A percentile compares a stretch with the other conserved stretches of the same genome.
These are phyloP conservation scores for Xylariomycetidae sp. DNA, from an alignment of 2,329 filamentous ascomycete species.

Conservation along the genomic window DNA sequence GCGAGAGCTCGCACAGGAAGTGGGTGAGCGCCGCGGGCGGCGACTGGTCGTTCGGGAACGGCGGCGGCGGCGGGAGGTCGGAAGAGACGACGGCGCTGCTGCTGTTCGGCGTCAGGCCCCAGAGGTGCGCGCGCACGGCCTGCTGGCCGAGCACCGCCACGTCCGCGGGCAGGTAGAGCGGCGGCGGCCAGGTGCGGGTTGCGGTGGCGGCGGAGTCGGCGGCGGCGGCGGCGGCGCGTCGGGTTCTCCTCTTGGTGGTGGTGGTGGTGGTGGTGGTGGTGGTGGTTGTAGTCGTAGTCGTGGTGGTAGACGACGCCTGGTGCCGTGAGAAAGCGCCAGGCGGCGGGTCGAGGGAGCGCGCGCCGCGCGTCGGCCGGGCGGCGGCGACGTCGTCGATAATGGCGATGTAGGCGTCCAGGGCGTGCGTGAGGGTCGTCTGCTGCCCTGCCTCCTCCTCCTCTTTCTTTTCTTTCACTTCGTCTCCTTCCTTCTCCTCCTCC, in stretches of 20 bases:
- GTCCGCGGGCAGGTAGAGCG: constrained; percentile 6
- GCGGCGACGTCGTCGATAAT: constrained; percentile 4
- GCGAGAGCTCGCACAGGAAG: constrained; percentile 11
- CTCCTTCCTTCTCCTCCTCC: no score
- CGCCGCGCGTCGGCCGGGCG: not conserved
- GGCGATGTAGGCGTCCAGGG: constrained; percentile 6
- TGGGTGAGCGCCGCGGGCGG: constrained; percentile 4
- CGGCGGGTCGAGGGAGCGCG: constrained; percentile 1
- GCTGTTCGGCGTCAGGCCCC: constrained; percentile 5
- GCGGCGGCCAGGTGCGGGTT: constrained; percentile 8
- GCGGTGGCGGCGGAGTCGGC: not conserved
- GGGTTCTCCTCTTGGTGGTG: no score
- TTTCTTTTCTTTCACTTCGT: no score
- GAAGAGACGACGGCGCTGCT: not conserved
- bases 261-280: no score
- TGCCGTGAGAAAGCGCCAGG: no score
- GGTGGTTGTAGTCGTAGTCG: no score
- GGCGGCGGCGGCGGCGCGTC: not conserved
- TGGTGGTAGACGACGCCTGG: no score
- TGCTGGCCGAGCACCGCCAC: constrained; percentile 11
- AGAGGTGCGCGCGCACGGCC: constrained; percentile 7
- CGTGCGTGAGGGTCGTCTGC: not conserved
- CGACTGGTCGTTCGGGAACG: constrained; percentile 8
- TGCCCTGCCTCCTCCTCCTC: no score
- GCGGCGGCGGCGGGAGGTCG: not conserved